A percentile compares a stretch with the other conserved stretches of the same genome.
phyloP scores from a whole-genome alignment of 441 rosid genomes.

The Adansonia grandidieri region DNA sequence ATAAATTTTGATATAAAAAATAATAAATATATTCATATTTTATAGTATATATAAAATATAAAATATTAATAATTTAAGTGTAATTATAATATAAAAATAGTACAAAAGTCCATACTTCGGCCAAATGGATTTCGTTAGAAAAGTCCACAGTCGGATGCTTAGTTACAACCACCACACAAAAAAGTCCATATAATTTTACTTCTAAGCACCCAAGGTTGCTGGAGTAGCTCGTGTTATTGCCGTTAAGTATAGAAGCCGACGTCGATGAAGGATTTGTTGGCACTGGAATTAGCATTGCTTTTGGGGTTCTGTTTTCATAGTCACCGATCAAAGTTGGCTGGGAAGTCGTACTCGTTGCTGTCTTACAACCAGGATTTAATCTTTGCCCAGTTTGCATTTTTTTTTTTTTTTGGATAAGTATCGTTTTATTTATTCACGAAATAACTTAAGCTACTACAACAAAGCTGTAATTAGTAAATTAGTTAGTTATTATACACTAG shows the following conservation, averaged over 20 bases:
- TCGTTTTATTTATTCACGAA: no score
- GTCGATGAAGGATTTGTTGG: slow-evolving; percentile 54
- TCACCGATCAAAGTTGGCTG: slow-evolving; percentile 21
- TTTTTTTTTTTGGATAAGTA: no score
- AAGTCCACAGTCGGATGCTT: slow-evolving; percentile 4
- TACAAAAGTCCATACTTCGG: no score
- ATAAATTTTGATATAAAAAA: no score
- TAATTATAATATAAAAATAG: no score
- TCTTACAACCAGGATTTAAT: slow-evolving; percentile 28
- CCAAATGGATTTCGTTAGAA: no score
- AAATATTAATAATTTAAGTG: no score
- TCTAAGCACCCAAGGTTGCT: slow-evolving; percentile 28
- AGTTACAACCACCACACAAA: neutral
- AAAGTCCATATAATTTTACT: neutral
- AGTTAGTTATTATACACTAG: no score
- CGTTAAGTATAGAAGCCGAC: slow-evolving; percentile 52
- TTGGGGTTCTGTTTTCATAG: slow-evolving; percentile 49
- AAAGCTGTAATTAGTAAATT: no score
- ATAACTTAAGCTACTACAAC: no score
- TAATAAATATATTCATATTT: no score
- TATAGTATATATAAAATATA: no score
- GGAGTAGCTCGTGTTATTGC: slow-evolving; percentile 26
- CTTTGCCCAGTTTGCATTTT: slow-evolving; percentile 14
- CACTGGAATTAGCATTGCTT: slow-evolving; percentile 37
- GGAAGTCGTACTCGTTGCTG: slow-evolving; percentile 31